phyloP scores from a whole-genome alignment of 306 rosid genomes.

The Alnus glutinosa region DNA sequence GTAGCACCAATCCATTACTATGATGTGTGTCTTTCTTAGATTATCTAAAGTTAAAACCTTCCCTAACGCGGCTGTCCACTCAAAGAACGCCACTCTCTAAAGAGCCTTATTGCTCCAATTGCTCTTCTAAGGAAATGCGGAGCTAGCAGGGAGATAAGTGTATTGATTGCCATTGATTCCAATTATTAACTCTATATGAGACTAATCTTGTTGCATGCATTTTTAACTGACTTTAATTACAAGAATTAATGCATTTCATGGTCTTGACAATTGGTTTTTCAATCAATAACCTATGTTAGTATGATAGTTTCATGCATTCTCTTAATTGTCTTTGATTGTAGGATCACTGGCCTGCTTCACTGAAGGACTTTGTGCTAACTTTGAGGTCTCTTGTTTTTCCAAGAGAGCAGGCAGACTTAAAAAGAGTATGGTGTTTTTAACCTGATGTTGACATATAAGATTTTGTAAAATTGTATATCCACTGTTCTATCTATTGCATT shows the following conservation, averaged over 20 bases:
- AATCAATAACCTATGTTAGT: not conserved
- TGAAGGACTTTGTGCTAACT: conserved; percentile 53
- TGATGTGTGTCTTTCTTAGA: too few species aligned
- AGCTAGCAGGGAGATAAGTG: too few species aligned
- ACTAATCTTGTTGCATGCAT: not conserved
- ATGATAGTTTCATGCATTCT: not conserved
- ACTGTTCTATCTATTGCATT: conserved; percentile 11
- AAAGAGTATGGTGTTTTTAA: conserved; percentile 41
- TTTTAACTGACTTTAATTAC: not conserved
- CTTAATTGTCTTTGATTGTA: conserved; percentile 30
- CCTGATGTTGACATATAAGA: not conserved
- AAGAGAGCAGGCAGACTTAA: conserved; percentile 64
- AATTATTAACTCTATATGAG: not conserved
- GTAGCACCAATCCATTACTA: too few species aligned
- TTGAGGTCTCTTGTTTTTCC: conserved; percentile 62
- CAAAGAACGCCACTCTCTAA: too few species aligned
- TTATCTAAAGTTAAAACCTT: too few species aligned
- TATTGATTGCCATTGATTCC: not conserved
- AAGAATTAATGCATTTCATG: not conserved
- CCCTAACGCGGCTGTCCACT: too few species aligned
- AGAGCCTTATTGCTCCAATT: too few species aligned
- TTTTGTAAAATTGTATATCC: not conserved
- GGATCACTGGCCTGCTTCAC: conserved; percentile 83
- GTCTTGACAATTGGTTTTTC: not conserved
- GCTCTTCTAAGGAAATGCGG: too few species aligned